Conservation (phyloP, 208 protist genomes). For the Phytomonas sp. region DNA sequence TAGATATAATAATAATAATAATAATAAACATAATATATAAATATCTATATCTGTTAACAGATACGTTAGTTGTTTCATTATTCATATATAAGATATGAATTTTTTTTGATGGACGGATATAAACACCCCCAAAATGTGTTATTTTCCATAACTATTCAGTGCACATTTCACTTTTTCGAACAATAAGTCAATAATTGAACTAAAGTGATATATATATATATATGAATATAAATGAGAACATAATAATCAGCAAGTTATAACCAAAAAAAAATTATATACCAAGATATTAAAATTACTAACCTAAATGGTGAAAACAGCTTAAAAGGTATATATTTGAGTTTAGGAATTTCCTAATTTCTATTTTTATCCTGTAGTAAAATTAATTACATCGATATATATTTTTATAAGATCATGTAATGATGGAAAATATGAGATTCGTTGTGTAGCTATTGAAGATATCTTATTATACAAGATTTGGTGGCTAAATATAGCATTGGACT, state of each 20-base stretch:
- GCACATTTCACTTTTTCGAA: slow-evolving; percentile 8
- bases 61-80: not conserved
- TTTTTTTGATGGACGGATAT: not conserved
- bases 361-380: not conserved
- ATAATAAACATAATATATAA: not conserved
- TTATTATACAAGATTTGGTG: not conserved
- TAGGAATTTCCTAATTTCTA: not conserved
- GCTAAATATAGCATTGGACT: not conserved
- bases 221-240: not conserved
- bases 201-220: slow-evolving; percentile 10
- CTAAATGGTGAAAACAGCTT: not conserved
- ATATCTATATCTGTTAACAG: not conserved
- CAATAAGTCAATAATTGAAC: slow-evolving; percentile 4
- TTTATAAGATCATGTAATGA: not conserved
- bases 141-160: not conserved
- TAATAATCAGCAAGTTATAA: not conserved
- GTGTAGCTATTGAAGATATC: not conserved
- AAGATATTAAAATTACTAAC: not conserved
- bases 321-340: not conserved
- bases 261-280: not conserved
- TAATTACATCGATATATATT: not conserved
- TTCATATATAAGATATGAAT: not conserved
- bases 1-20: not conserved
- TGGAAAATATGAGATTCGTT: not conserved
- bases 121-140: not conserved